Conservation (phyloP, 352 stramenopile genomes). For the Phytophthora capsici region DNA sequence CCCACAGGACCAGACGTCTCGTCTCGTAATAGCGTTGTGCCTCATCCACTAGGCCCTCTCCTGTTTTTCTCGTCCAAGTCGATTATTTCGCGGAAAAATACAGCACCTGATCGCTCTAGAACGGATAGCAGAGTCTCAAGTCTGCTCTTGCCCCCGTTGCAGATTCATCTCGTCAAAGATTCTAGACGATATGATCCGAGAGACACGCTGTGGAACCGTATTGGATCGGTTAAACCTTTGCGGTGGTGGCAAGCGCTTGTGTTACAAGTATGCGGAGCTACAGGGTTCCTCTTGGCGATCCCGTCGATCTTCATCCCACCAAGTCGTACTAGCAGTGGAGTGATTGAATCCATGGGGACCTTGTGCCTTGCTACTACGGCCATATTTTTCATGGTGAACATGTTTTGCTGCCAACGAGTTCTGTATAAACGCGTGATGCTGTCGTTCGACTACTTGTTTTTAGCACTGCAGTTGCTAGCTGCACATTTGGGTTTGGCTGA, state of each 20-base stretch:
- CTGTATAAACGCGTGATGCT: slow-evolving; percentile 22
- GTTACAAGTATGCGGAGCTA: slow-evolving; percentile 18
- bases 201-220: slow-evolving; percentile 18
- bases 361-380: slow-evolving; percentile 6
- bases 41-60: slow-evolving; percentile 23
- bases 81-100: slow-evolving; percentile 5
- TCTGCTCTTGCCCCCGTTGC: slow-evolving; percentile 16
- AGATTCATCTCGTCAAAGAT: slow-evolving; percentile 32
- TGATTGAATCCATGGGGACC: slow-evolving; percentile 8
- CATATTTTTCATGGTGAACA: slow-evolving; percentile 13
- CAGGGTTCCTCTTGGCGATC: slow-evolving; percentile 28
- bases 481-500: slow-evolving; percentile 32
- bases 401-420: slow-evolving; percentile 18
- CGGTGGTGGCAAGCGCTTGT: slow-evolving; percentile 14
- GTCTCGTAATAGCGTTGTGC: slow-evolving; percentile 18
- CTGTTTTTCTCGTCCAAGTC: slow-evolving; percentile 26
- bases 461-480: slow-evolving; percentile 30
- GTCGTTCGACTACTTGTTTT: slow-evolving; percentile 37
- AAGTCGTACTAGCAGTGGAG: not conserved
- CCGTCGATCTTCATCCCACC: slow-evolving; percentile 24
- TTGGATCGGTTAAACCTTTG: slow-evolving; percentile 15
- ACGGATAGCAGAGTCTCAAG: slow-evolving; percentile 15
- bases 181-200: slow-evolving; percentile 15
- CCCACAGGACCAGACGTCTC: slow-evolving; percentile 13
- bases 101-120: not conserved